A percentile compares a stretch with the other conserved stretches of the same genome.
These are phyloP conservation scores for Sporothrix pallida DNA, from an alignment of 2,329 filamentous ascomycete genomes.

Conservation along the genomic window DNA sequence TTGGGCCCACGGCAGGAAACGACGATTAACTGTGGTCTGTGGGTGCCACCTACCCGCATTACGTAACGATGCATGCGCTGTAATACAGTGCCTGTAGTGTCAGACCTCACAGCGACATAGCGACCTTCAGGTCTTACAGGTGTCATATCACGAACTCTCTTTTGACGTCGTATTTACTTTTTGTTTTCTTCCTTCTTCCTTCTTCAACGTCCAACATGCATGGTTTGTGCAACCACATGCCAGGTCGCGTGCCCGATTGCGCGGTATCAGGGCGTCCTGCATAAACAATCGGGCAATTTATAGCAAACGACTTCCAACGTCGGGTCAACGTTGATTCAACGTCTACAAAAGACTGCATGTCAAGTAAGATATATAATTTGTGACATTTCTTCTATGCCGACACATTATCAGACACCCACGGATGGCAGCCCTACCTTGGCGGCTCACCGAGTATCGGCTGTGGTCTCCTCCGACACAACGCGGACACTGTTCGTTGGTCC, in stretches of 20 bases:
- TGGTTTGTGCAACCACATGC: neutral
- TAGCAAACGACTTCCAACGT: neutral
- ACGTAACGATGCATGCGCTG: constrained; percentile 17
- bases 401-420: neutral
- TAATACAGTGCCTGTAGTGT: neutral
- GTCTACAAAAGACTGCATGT: no score
- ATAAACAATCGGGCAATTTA: neutral
- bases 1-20: constrained; percentile 24
- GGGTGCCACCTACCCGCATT: neutral
- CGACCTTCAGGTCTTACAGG: neutral
- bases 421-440: constrained; percentile 1
- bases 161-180: neutral
- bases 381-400: no score
- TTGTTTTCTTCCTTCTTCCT: neutral
- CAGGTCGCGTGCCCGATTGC: constrained; percentile 24
- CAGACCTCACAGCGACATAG: neutral
- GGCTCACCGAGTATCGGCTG: neutral
- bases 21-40: neutral
- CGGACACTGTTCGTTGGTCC: neutral
- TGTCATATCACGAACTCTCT: constrained; percentile 1
- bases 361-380: no score
- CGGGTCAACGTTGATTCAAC: neutral
- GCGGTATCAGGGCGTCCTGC: neutral
- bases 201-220: neutral
- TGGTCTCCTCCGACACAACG: neutral